A percentile compares a stretch with the other conserved stretches of the same genome.
Evolutionary conservation across 441 rosid species (phyloP).

Genomic region (Lepidium campestre): DNA sequence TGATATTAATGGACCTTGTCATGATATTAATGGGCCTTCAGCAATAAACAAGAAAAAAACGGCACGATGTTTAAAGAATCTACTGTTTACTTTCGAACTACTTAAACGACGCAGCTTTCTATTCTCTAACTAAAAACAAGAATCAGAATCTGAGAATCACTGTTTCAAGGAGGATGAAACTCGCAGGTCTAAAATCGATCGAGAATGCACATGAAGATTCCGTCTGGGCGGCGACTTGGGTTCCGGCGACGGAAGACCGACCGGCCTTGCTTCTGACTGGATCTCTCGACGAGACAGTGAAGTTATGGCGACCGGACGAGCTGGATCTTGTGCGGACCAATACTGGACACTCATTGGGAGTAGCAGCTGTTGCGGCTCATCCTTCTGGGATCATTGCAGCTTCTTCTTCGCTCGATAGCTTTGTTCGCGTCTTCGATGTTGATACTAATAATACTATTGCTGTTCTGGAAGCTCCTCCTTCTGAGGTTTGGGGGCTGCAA

Average conservation of each 20-base stretch:
- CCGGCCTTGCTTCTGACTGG: slow-evolving; percentile 75
- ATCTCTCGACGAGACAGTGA: slow-evolving; percentile 89
- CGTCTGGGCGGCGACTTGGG: slow-evolving; percentile 90
- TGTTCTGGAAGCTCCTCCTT: slow-evolving; percentile 87
- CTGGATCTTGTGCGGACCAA: slow-evolving; percentile 68
- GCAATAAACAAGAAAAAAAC: not conserved
- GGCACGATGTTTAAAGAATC: not conserved
- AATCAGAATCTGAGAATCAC: not conserved
- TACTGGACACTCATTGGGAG: slow-evolving; percentile 90
- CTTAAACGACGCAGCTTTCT: slow-evolving; percentile 1
- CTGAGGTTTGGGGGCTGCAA: slow-evolving; percentile 96
- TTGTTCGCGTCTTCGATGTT: slow-evolving; percentile 85
- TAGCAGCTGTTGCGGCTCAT: slow-evolving; percentile 87
- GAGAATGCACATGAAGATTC: slow-evolving; percentile 91
- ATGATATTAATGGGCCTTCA: slow-evolving; percentile 5
- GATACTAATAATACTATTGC: slow-evolving; percentile 87
- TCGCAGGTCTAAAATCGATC: slow-evolving; percentile 73
- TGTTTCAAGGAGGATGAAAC: slow-evolving; percentile 51
- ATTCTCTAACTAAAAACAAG: not conserved
- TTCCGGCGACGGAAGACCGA: slow-evolving; percentile 63
- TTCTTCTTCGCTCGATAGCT: slow-evolving; percentile 85
- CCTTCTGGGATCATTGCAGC: slow-evolving; percentile 94
- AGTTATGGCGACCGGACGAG: slow-evolving; percentile 80
- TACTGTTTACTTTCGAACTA: not conserved
- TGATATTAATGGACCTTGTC: slow-evolving; percentile 9